phyloP scores from a whole-genome alignment of 805 yeast species.

The Metschnikowia vanudenii region DNA sequence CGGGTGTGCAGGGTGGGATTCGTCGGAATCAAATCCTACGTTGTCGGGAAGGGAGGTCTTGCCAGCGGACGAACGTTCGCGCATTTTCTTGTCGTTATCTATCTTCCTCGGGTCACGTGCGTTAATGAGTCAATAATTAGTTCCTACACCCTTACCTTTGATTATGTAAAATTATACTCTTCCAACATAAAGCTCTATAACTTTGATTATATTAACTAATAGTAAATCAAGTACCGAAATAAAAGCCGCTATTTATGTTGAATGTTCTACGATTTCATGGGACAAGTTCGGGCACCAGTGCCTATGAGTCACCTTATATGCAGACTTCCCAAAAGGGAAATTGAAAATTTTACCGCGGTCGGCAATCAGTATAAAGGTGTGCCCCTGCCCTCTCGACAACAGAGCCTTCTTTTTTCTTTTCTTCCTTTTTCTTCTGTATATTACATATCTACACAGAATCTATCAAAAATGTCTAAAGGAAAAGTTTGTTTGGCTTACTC shows the following conservation, averaged over 20 bases:
- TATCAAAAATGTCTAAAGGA: constrained; percentile 79
- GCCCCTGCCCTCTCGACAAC: constrained; percentile 8
- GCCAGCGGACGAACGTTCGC: background rate
- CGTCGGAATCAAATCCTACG: no score
- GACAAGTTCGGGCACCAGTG: background rate
- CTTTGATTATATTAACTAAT: no score
- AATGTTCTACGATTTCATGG: background rate
- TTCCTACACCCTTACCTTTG: background rate
- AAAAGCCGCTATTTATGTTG: background rate
- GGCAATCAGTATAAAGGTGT: constrained; percentile 21
- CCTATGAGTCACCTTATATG: constrained; percentile 18
- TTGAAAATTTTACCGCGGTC: constrained; percentile 22
- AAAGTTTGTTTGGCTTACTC: constrained; percentile 99
- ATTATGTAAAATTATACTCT: background rate
- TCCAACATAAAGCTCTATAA: no score
- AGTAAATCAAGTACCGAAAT: no score
- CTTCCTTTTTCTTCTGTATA: constrained; percentile 9
- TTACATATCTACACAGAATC: background rate
- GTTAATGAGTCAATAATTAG: background rate
- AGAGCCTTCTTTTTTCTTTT: constrained; percentile 8
- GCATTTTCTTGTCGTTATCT: background rate
- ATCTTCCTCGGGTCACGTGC: background rate
- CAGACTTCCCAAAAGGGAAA: constrained; percentile 18
- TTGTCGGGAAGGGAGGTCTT: no score
- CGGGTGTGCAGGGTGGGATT: no score